Evolutionary conservation across 2,329 filamentous ascomycete species (phyloP).

Genomic region (Torrubiella hemipterigena): DNA sequence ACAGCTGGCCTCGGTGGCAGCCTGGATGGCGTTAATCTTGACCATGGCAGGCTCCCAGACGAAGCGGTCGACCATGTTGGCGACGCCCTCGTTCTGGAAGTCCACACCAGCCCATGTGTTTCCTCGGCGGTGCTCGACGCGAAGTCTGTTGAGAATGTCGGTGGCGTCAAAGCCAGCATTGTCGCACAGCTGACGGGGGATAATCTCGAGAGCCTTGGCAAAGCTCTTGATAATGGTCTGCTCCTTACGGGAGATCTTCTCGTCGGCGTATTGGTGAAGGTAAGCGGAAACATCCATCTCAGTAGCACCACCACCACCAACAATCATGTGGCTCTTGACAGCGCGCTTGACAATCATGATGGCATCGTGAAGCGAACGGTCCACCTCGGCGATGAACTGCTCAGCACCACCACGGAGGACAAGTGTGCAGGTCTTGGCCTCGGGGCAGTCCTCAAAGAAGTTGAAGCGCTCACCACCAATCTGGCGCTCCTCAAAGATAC

Average conservation of each 20-base stretch:
- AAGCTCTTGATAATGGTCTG: constrained; percentile 97
- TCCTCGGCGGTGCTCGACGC: constrained; percentile 91
- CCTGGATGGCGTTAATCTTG: constrained; percentile 95
- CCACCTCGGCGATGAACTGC: constrained; percentile 98
- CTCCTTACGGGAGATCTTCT: constrained; percentile 87
- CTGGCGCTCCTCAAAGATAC: constrained; percentile 85
- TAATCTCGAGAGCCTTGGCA: constrained; percentile 91
- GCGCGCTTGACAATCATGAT: constrained; percentile 99
- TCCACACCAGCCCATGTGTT: constrained; percentile 93
- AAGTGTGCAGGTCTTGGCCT: constrained; percentile 92
- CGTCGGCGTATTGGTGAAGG: constrained; percentile 84
- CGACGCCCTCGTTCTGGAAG: constrained; percentile 81
- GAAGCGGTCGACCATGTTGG: constrained; percentile 89
- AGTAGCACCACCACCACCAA: constrained; percentile 84
- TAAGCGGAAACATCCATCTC: constrained; percentile 97
- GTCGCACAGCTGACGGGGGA: constrained; percentile 93
- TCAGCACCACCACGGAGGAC: constrained; percentile 92
- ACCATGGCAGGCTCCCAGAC: constrained; percentile 96
- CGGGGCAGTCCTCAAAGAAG: constrained; percentile 92
- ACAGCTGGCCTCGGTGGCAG: constrained; percentile 89
- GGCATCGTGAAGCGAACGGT: constrained; percentile 93
- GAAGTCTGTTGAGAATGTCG: constrained; percentile 90
- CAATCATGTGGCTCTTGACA: constrained; percentile 87
- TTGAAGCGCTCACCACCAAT: constrained; percentile 97
- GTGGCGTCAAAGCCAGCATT: constrained; percentile 98